Evolutionary conservation across 2,329 filamentous ascomycete genomes (phyloP).

Genomic region (Camillea tinctor): DNA sequence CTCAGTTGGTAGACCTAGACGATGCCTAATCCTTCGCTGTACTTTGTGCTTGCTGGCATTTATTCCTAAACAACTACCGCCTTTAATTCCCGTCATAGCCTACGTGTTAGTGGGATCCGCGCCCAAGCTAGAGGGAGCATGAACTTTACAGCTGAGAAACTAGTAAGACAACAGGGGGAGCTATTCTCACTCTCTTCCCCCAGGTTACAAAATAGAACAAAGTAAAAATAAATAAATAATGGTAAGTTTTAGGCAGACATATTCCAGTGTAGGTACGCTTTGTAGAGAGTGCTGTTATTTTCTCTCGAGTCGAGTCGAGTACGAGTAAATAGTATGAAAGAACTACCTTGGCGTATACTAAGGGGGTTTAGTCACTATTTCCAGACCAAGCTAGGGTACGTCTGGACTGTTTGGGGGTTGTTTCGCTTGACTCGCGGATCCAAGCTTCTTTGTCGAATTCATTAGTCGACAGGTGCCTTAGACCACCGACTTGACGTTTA

Average conservation of each 20-base stretch:
- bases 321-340: background rate
- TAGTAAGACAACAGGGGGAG: background rate
- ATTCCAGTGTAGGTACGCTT: background rate
- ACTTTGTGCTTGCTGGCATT: background rate
- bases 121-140: background rate
- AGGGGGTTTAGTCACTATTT: slow-evolving; percentile 7
- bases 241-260: background rate
- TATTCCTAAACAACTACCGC: background rate
- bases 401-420: slow-evolving; percentile 18
- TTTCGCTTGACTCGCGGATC: slow-evolving; percentile 25
- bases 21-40: background rate
- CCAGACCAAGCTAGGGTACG: slow-evolving; percentile 14
- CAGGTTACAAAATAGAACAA: no score
- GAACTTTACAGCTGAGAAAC: background rate
- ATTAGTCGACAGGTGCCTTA: slow-evolving; percentile 6
- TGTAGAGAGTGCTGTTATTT: background rate
- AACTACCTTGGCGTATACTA: background rate
- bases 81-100: background rate
- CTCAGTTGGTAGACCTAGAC: background rate
- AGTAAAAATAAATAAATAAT: background rate
- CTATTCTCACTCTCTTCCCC: background rate
- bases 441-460: slow-evolving; percentile 3
- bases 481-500: background rate
- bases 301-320: background rate
- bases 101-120: background rate